Evolutionary conservation across 495 filamentous ascomycete species (phyloP).

Genomic region (Poronia punctata): DNA sequence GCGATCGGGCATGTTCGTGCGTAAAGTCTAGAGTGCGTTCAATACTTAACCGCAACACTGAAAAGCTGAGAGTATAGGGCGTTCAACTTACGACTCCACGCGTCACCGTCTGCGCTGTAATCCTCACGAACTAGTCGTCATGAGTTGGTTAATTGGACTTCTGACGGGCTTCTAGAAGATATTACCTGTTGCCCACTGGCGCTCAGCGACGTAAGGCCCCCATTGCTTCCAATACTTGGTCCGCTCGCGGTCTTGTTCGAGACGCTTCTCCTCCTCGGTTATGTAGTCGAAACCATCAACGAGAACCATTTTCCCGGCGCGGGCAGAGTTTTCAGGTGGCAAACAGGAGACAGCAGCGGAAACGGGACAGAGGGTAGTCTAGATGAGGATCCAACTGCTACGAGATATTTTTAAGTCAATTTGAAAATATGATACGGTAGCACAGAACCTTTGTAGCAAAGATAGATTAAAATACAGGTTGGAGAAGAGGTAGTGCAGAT

Average conservation of each 20-base stretch:
- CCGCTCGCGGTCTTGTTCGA: constrained; percentile 76
- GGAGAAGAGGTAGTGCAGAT: constrained; percentile 7
- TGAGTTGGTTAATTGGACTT: constrained; percentile 18
- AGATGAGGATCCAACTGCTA: no score
- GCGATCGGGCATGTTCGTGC: constrained; percentile 81
- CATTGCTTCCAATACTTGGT: constrained; percentile 92
- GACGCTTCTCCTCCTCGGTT: constrained; percentile 78
- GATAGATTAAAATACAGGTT: constrained; percentile 2
- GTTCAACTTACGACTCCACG: constrained; percentile 77
- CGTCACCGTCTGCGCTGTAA: constrained; percentile 80
- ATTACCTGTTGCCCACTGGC: constrained; percentile 86
- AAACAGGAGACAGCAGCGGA: not conserved
- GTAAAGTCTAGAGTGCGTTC: constrained; percentile 61
- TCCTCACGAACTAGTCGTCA: constrained; percentile 75
- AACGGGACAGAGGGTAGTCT: no score
- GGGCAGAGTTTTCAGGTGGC: not conserved
- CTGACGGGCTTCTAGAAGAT: constrained; percentile 12
- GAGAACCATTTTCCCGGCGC: constrained; percentile 79
- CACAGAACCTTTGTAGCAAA: no score
- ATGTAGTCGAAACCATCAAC: constrained; percentile 78
- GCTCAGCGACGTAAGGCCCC: constrained; percentile 69
- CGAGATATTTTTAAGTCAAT: no score
- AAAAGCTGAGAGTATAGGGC: not conserved
- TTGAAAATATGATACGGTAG: constrained; percentile 4
- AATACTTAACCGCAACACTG: constrained; percentile 1